Conservation (phyloP, 495 filamentous ascomycete genomes). For the Usnea hakonensis region DNA sequence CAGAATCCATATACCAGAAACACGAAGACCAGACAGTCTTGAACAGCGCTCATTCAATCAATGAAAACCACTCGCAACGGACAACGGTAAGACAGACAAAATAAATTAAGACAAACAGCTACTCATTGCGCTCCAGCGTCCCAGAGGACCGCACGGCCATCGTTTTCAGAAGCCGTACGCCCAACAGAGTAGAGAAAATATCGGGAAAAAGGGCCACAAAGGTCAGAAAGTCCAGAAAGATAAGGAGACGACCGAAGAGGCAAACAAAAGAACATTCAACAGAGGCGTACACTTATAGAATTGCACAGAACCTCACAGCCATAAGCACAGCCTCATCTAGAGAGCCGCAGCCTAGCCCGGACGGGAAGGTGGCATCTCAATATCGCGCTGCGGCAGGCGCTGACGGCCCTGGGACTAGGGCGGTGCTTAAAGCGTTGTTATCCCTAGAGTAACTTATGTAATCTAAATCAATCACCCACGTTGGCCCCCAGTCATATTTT, state of each 20-base stretch:
- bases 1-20: background rate
- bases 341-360: background rate
- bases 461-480: too few relatives aligned
- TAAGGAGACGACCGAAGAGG: background rate
- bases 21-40: background rate
- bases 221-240: too few relatives aligned
- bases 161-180: too few relatives aligned
- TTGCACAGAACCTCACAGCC: background rate
- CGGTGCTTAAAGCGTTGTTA: too few relatives aligned
- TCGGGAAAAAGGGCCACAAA: too few relatives aligned
- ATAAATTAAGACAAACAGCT: background rate
- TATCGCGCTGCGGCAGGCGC: too few relatives aligned
- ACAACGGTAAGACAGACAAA: background rate
- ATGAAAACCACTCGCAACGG: background rate
- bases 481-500: too few relatives aligned
- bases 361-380: background rate
- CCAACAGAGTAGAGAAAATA: too few relatives aligned
- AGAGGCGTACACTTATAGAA: background rate
- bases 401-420: too few relatives aligned
- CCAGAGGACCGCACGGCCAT: too few relatives aligned
- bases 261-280: background rate
- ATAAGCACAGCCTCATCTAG: background rate
- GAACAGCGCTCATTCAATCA: background rate
- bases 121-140: background rate
- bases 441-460: too few relatives aligned